phyloP scores from a whole-genome alignment of 495 filamentous ascomycete genomes.

The Xylaria curta region DNA sequence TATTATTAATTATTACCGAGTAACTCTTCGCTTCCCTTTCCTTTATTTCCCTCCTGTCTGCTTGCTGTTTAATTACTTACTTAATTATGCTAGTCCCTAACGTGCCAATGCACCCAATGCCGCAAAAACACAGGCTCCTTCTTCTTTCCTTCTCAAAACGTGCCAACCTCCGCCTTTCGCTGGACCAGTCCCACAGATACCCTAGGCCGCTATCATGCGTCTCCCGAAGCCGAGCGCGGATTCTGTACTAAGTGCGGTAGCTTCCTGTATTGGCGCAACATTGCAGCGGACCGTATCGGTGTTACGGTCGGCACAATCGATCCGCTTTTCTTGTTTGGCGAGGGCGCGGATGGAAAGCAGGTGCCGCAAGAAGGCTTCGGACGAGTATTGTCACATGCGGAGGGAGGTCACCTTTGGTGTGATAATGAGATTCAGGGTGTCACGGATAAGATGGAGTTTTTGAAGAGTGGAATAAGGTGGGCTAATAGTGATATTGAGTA shows the following conservation, averaged over 20 bases:
- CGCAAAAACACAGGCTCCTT: constrained; percentile 44
- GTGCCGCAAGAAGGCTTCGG: constrained; percentile 42
- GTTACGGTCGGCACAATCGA: constrained; percentile 46
- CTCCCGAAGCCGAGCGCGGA: constrained; percentile 39
- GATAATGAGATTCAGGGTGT: constrained; percentile 48
- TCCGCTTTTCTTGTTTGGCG: constrained; percentile 44
- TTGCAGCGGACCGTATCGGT: constrained; percentile 12
- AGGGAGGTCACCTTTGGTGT: constrained; percentile 37
- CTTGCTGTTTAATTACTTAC: not conserved
- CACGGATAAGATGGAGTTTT: constrained; percentile 37
- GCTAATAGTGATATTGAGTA: not conserved
- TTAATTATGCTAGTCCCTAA: constrained; percentile 36
- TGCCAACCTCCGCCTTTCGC: constrained; percentile 29
- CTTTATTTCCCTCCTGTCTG: not conserved
- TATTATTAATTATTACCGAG: not conserved
- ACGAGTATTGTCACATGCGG: constrained; percentile 37
- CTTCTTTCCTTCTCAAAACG: constrained; percentile 41
- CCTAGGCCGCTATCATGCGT: constrained; percentile 41
- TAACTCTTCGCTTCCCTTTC: not conserved
- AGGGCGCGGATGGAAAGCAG: constrained; percentile 30
- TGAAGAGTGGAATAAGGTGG: not conserved
- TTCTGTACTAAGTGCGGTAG: constrained; percentile 49
- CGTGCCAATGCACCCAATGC: constrained; percentile 52
- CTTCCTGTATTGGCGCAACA: constrained; percentile 45
- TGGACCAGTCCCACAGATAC: constrained; percentile 31